phyloP scores from a whole-genome alignment of 106 monocot species.

The Iris macrosiphon region DNA sequence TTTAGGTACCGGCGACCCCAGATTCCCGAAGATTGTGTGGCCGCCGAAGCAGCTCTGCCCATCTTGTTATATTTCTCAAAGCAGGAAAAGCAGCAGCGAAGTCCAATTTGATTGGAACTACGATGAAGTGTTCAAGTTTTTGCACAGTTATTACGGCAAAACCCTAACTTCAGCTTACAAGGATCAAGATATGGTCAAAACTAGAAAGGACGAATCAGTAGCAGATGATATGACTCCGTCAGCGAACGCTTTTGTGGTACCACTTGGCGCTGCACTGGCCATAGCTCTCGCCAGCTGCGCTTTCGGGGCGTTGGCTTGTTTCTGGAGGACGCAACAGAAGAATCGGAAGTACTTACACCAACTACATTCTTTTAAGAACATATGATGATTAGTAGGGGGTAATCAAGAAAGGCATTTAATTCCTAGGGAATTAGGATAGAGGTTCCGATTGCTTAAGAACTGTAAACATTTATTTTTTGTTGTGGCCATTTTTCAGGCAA shows the following conservation, averaged over 20 bases:
- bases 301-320: slow-evolving; percentile 81
- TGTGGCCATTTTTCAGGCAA: slow-evolving; percentile 18
- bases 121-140: slow-evolving; percentile 67
- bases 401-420: no score
- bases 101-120: slow-evolving; percentile 42
- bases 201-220: slow-evolving; percentile 5
- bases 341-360: slow-evolving; percentile 94
- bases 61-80: slow-evolving; percentile 34
- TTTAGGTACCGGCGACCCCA: slow-evolving; percentile 45
- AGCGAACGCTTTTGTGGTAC: slow-evolving; percentile 55
- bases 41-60: slow-evolving; percentile 68
- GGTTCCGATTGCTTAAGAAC: no score
- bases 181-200: slow-evolving; percentile 9
- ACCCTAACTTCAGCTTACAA: slow-evolving; percentile 37
- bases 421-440: no score
- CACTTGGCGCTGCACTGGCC: slow-evolving; percentile 68
- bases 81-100: slow-evolving; percentile 8
- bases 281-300: slow-evolving; percentile 80
- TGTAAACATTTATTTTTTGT: background rate
- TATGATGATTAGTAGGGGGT: slow-evolving; percentile 50
- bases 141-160: slow-evolving; percentile 58
- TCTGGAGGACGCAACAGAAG: slow-evolving; percentile 88
- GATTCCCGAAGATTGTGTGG: slow-evolving; percentile 74
- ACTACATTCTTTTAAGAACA: slow-evolving; percentile 86
- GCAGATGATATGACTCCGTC: slow-evolving; percentile 23